A percentile compares a stretch with the other conserved stretches of the same genome.
Evolutionary conservation across 2,329 filamentous ascomycete species (phyloP).

Genomic region (Cercospora citrullina): DNA sequence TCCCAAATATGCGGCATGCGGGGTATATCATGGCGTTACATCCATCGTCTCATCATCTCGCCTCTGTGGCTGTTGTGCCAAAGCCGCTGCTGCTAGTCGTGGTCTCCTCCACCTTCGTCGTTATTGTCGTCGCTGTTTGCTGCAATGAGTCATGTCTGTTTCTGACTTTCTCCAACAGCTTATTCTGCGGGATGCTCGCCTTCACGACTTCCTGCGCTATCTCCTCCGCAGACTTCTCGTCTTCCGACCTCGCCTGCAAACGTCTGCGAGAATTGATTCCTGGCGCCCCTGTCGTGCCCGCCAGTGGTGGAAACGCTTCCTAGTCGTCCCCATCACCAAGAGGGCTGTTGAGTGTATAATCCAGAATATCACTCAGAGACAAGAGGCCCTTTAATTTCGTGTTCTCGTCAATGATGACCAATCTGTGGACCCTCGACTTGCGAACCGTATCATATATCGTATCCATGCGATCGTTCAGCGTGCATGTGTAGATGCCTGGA

Average conservation of each 20-base stretch:
- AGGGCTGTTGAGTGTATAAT: constrained; percentile 70
- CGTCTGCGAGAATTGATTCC: not conserved
- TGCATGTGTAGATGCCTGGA: constrained; percentile 94
- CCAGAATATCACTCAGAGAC: constrained; percentile 92
- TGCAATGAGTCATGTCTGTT: constrained; percentile 4
- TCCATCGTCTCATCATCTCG: not conserved
- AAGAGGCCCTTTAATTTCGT: constrained; percentile 84
- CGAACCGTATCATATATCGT: constrained; percentile 97
- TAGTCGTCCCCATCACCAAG: constrained; percentile 33
- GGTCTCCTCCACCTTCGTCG: not conserved
- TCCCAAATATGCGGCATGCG: not conserved
- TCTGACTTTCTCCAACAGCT: constrained; percentile 4
- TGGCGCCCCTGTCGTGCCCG: not conserved
- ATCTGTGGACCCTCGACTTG: constrained; percentile 87
- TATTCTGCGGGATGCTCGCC: constrained; percentile 2
- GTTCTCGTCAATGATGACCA: constrained; percentile 90
- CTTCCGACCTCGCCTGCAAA: not conserved
- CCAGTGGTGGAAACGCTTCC: not conserved
- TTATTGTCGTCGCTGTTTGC: not conserved
- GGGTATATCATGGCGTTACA: not conserved
- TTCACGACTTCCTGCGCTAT: not conserved
- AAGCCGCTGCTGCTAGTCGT: not conserved
- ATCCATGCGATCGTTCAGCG: constrained; percentile 84
- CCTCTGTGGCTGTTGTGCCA: not conserved
- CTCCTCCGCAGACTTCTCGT: not conserved